Percentiles rank a stretch among this genome's conserved stretches.
These are phyloP conservation scores for Leptodontidium sp. DNA, from an alignment of 2,329 filamentous ascomycete species.

Conservation along the genomic window DNA sequence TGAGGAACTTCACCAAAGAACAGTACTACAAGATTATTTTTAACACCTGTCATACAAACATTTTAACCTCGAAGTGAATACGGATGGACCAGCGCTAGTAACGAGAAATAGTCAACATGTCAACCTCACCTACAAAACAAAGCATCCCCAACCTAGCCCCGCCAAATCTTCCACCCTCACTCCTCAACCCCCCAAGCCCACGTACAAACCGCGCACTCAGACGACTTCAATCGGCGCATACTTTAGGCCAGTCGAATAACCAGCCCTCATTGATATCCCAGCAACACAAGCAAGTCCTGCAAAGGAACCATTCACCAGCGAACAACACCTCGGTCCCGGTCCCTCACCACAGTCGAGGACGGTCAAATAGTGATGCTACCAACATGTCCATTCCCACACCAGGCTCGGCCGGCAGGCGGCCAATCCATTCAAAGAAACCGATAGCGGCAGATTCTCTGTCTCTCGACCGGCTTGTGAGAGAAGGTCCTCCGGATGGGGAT, in stretches of 20 bases:
- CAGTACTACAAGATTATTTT: background rate
- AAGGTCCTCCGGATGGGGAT: slow-evolving; percentile 79
- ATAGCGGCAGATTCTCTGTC: slow-evolving; percentile 63
- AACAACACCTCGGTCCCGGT: slow-evolving; percentile 29
- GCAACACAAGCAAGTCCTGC: slow-evolving; percentile 60
- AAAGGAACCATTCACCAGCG: slow-evolving; percentile 39
- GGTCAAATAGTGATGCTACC: slow-evolving; percentile 78
- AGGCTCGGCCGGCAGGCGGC: slow-evolving; percentile 54
- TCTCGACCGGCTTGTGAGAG: slow-evolving; percentile 79
- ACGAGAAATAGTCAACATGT: slow-evolving; percentile 27
- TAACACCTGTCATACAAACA: slow-evolving; percentile 1
- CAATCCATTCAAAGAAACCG: slow-evolving; percentile 55
- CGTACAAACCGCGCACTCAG: slow-evolving; percentile 73
- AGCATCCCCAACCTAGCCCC: slow-evolving; percentile 38
- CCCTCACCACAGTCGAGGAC: slow-evolving; percentile 57
- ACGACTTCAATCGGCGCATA: slow-evolving; percentile 79
- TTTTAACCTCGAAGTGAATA: background rate
- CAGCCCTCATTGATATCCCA: slow-evolving; percentile 68
- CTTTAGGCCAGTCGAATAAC: slow-evolving; percentile 63
- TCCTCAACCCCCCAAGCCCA: slow-evolving; percentile 66
- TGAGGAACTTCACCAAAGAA: background rate
- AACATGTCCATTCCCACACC: slow-evolving; percentile 49
- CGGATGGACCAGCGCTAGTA: slow-evolving; percentile 3
- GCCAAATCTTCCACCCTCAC: slow-evolving; percentile 37
- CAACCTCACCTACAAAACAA: slow-evolving; percentile 40